phyloP scores from a whole-genome alignment of 768 basidiomycete species.

The Termitomyces sp. region DNA sequence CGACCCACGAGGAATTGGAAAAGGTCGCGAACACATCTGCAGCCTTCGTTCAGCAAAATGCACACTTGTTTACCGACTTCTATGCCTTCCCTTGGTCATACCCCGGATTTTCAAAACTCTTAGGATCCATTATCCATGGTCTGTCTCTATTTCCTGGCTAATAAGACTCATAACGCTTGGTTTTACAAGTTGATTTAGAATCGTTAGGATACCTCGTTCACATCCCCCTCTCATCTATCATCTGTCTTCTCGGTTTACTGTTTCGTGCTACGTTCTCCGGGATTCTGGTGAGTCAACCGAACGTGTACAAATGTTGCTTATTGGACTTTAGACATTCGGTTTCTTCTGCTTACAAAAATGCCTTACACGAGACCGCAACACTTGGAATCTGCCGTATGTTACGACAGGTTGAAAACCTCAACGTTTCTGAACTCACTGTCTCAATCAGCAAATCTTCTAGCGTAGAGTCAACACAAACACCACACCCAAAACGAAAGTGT shows the following conservation, averaged over 20 bases:
- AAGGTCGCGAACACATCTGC: slow-evolving; percentile 41
- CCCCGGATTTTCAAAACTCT: background rate
- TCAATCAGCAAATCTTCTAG: background rate
- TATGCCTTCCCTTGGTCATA: slow-evolving; percentile 3
- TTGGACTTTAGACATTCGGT: slow-evolving; percentile 4
- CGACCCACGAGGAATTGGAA: slow-evolving; percentile 36
- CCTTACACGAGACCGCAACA: background rate
- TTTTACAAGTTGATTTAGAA: slow-evolving; percentile 22
- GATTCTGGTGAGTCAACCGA: slow-evolving; percentile 31
- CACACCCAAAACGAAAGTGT: background rate
- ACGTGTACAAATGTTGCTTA: background rate
- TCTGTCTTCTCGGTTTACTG: slow-evolving; percentile 24
- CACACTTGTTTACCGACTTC: slow-evolving; percentile 14
- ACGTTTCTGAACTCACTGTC: background rate
- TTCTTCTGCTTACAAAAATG: slow-evolving; percentile 7
- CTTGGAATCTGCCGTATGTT: slow-evolving; percentile 8
- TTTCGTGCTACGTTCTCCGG: slow-evolving; percentile 29
- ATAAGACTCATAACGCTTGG: background rate
- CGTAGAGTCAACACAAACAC: background rate
- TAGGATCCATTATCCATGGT: slow-evolving; percentile 9
- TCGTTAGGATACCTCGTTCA: slow-evolving; percentile 19
- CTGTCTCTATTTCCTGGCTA: background rate
- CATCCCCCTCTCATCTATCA: slow-evolving; percentile 22
- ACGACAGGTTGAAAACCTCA: background rate
- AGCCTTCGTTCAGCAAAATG: slow-evolving; percentile 21